Evolutionary conservation across 2,329 filamentous ascomycete species (phyloP), one percentile per base, ranked within the genome.

Genomic region (Fonsecaea nubica): DNA sequence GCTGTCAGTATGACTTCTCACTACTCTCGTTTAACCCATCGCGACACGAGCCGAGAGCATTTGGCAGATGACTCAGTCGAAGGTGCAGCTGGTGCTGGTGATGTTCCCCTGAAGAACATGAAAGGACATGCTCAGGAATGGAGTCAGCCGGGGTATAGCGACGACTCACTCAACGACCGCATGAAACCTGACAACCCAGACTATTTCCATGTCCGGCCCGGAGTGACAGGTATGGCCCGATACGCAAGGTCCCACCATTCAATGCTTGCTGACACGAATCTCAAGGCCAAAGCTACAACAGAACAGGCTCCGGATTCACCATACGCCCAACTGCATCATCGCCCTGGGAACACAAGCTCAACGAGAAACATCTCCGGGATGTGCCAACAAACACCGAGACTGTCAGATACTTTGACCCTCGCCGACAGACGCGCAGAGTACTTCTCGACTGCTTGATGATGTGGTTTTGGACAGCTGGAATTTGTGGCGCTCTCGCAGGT

Each of bases 331-430:
- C 55, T 18, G 52, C 60, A 25, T 63, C 61, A 13, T 36, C 48
- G 38, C 64, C 65, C 48, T 67, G 62, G 62, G 58, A 60, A 32
- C 66, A 68, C 32, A 59, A 68, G 36, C 53, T 68, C 48, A 68
- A 58, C 30, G 62, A 65, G 53, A 68, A 68, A 54, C 62, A 68
- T 36, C 18, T 65, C 30, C 45, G 55, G 6, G 56, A 58, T 3
- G 61, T 58, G 10, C 63, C 63, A 10, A 48, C 58, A 10, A 32
- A 52, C 7, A 57, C 57, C 5, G 53, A 65, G 8, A 68, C 66
- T 8, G 53, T 65, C 18, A 48, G 66, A 50, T 68, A 65, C 30
- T 68, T 68, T 55, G 62, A 68, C 40, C 66, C 62, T 48, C 42
- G 56, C 10, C 66, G 66, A 5, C 66, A 68, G 58, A 64, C 62